Percentiles rank a stretch among this genome's conserved stretches.
phyloP scores from a whole-genome alignment of 306 rosid genomes.

The Elaeagnus macrophylla region DNA sequence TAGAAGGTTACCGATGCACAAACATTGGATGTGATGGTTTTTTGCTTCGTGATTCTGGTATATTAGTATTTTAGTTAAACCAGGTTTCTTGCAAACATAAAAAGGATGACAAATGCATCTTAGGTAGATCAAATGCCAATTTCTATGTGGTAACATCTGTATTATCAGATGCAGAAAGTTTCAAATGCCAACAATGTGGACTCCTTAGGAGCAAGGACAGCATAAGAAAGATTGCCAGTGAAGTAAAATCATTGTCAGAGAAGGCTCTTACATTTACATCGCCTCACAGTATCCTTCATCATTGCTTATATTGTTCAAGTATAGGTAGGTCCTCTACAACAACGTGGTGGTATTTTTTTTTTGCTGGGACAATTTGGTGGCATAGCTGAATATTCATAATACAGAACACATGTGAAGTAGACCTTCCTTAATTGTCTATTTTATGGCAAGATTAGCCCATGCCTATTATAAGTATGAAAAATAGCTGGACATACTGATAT shows the following conservation, averaged over 20 bases:
- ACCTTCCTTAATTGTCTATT: no score
- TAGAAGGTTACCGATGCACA: constrained; percentile 82
- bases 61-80: constrained; percentile 19
- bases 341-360: neutral
- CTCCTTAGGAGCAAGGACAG: constrained; percentile 58
- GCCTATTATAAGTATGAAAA: no score
- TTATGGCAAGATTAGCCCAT: no score
- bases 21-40: constrained; percentile 61
- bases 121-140: constrained; percentile 1
- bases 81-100: neutral
- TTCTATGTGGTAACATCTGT: constrained; percentile 3
- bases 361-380: no score
- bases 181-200: constrained; percentile 72
- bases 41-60: constrained; percentile 68
- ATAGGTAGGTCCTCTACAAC: neutral
- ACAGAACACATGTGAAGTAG: no score
- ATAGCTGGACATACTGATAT: no score
- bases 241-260: constrained; percentile 49
- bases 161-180: constrained; percentile 55
- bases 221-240: constrained; percentile 43
- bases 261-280: constrained; percentile 33
- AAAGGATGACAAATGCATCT: neutral
- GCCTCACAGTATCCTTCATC: constrained; percentile 54
- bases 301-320: constrained; percentile 16
- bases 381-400: no score